A percentile compares a stretch with the other conserved stretches of the same genome.
These are phyloP conservation scores for Xerocomellus chrysenteron DNA, from an alignment of 768 basidiomycete species.

Conservation along the genomic window DNA sequence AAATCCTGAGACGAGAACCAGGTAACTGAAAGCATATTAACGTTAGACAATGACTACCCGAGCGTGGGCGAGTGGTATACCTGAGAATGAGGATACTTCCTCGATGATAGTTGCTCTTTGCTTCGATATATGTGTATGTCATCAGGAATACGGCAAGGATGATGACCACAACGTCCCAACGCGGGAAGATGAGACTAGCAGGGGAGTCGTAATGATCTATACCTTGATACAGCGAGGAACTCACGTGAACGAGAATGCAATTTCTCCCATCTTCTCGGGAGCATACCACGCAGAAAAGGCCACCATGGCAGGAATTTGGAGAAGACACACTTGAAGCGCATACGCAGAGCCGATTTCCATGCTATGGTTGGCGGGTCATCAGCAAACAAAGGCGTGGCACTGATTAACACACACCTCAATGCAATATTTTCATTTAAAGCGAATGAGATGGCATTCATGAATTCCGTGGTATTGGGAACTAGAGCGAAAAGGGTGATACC, in stretches of 20 bases:
- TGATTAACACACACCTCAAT: slow-evolving; percentile 61
- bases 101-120: slow-evolving; percentile 97
- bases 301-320: slow-evolving; percentile 99
- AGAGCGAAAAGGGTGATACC: slow-evolving; percentile 96
- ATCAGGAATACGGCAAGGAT: slow-evolving; percentile 96
- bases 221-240: slow-evolving; percentile 31
- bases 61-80: slow-evolving; percentile 39
- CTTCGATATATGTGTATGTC: slow-evolving; percentile 99
- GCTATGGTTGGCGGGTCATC: slow-evolving; percentile 40
- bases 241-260: slow-evolving; percentile 91
- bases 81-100: slow-evolving; percentile 94
- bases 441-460: slow-evolving; percentile 99
- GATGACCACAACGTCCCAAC: slow-evolving; percentile 96
- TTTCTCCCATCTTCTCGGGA: slow-evolving; percentile 80
- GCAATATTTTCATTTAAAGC: slow-evolving; percentile 97
- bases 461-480: slow-evolving; percentile 98
- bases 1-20: slow-evolving; percentile 90
- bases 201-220: slow-evolving; percentile 2
- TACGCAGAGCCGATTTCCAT: slow-evolving; percentile 99
- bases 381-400: background rate
- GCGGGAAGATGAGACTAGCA: slow-evolving; percentile 88
- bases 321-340: slow-evolving; percentile 94
- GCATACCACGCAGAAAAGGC: slow-evolving; percentile 97
- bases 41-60: background rate
- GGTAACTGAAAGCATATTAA: slow-evolving; percentile 56